phyloP scores from a whole-genome alignment of 1,139 yeast species.

The Pichia inconspicua region DNA sequence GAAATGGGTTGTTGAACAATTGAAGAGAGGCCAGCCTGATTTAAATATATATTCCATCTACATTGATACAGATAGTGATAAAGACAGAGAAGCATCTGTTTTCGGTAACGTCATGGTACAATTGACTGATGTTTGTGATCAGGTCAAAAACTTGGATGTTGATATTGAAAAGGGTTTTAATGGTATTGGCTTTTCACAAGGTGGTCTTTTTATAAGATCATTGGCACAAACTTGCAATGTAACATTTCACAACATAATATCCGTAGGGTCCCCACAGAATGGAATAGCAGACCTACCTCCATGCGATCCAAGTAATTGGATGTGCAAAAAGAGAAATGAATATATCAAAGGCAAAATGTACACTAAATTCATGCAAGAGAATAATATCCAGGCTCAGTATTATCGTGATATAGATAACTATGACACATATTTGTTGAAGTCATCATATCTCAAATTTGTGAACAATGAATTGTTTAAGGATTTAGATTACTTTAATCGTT shows the following conservation, averaged over 20 bases:
- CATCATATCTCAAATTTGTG: conserved; percentile 43
- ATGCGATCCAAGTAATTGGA: conserved; percentile 49
- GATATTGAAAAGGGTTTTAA: conserved; percentile 47
- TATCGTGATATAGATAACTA: conserved; percentile 45
- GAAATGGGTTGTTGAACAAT: conserved; percentile 36
- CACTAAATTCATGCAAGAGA: conserved; percentile 47
- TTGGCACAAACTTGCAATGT: conserved; percentile 52
- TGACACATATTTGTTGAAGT: conserved; percentile 23
- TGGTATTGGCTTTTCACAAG: conserved; percentile 77
- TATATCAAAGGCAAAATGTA: conserved; percentile 57
- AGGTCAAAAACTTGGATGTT: conserved; percentile 19
- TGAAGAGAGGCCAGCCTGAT: conserved; percentile 43
- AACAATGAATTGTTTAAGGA: conserved; percentile 48
- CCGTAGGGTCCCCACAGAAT: conserved; percentile 79
- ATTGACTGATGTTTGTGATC: conserved; percentile 30
- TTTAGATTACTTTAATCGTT: conserved; percentile 33
- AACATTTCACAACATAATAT: conserved; percentile 46
- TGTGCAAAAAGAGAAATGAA: conserved; percentile 51
- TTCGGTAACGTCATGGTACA: conserved; percentile 54
- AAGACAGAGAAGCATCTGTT: conserved; percentile 49
- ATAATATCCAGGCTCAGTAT: conserved; percentile 67
- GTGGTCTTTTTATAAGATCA: conserved; percentile 66
- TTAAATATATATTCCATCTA: conserved; percentile 46
- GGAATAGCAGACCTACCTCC: conserved; percentile 67
- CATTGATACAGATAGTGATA: conserved; percentile 40